These are phyloP conservation scores for Centaurea solstitialis DNA, from an alignment of 129 eudicot species.

Conservation along the genomic window DNA sequence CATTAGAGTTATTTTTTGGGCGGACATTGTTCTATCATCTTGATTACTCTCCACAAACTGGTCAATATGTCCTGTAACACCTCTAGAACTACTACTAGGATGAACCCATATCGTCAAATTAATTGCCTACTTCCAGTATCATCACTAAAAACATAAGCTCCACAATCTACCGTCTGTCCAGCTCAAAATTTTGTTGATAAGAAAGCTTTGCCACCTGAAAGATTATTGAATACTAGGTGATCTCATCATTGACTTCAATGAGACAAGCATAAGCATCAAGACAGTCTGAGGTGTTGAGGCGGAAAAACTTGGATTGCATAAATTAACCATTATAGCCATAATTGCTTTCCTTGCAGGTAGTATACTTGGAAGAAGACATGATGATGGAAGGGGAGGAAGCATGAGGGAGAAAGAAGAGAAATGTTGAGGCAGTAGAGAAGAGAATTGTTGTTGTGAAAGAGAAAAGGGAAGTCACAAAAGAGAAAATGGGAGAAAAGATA, in stretches of 20 bases:
- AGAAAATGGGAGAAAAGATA: neutral
- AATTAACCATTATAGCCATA: neutral
- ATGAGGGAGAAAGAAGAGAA: neutral
- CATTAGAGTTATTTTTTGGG: neutral
- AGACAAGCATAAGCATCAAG: no score
- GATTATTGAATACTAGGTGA: neutral
- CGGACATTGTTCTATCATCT: neutral
- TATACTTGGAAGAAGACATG: neutral
- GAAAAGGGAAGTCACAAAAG: neutral
- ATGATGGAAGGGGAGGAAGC: neutral
- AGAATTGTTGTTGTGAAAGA: neutral
- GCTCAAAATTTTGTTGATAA: neutral
- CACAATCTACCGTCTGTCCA: neutral
- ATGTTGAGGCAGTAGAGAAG: neutral
- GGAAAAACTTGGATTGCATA: neutral
- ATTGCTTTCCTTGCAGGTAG: neutral
- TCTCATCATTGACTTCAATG: neutral
- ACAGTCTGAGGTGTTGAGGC: no score
- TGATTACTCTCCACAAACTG: neutral
- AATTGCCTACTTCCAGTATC: neutral
- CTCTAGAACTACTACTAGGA: neutral
- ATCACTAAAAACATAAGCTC: neutral
- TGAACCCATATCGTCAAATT: neutral
- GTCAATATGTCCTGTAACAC: neutral
- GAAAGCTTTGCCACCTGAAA: neutral